Conservation (phyloP, 495 filamentous ascomycete species). For the Amniculicola lignicola region DNA sequence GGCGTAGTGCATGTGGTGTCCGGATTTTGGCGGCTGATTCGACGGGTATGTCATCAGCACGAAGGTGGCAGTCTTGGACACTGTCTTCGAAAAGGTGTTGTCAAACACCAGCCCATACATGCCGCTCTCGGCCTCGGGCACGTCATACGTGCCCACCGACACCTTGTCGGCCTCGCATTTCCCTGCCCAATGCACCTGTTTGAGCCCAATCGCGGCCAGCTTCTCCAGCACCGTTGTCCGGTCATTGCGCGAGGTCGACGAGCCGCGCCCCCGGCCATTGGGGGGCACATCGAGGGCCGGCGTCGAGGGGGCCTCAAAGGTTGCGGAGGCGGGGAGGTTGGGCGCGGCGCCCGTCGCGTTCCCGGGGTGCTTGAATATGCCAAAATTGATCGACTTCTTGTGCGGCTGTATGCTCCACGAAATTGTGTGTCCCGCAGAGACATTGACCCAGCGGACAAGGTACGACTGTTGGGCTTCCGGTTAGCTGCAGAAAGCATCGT, state of each 20-base stretch:
- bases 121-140: conserved; percentile 66
- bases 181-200: conserved; percentile 81
- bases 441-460: conserved; percentile 94
- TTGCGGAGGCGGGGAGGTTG: conserved; percentile 49
- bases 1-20: conserved; percentile 61
- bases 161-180: conserved; percentile 96
- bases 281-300: conserved; percentile 43
- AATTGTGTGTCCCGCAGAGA: conserved; percentile 83
- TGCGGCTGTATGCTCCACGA: conserved; percentile 97
- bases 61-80: conserved; percentile 90
- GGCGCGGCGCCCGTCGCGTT: conserved; percentile 52
- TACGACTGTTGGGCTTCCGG: conserved; percentile 65
- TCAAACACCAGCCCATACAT: conserved; percentile 98
- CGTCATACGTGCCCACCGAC: conserved; percentile 84
- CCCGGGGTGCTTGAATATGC: conserved; percentile 93
- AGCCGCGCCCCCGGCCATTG: conserved; percentile 16
- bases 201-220: conserved; percentile 78
- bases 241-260: conserved; percentile 46
- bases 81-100: conserved; percentile 96
- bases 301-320: conserved; percentile 47
- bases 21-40: conserved; percentile 72
- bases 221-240: conserved; percentile 70
- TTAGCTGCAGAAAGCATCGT: conserved; percentile 11
- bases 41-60: conserved; percentile 92
- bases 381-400: conserved; percentile 97